phyloP scores from a whole-genome alignment of 805 yeast genomes.

The Komagataella ulmi region DNA sequence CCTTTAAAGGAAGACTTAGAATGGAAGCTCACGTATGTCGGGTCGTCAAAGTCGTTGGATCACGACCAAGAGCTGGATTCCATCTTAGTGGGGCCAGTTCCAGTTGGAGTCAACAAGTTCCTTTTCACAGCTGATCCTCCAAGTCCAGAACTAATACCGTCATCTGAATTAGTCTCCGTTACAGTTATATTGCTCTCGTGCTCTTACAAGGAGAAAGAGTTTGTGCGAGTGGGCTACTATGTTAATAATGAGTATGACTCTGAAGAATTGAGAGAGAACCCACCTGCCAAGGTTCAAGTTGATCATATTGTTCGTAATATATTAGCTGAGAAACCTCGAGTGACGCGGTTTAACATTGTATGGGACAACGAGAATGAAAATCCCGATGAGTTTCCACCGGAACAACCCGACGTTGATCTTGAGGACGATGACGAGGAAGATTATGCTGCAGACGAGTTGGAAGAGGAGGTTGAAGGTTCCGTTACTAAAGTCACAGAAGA shows the following conservation, averaged over 20 bases:
- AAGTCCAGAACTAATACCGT: conserved; percentile 89
- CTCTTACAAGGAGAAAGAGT: conserved; percentile 85
- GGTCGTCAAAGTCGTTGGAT: conserved; percentile 85
- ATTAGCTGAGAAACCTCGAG: conserved; percentile 94
- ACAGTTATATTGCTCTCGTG: conserved; percentile 90
- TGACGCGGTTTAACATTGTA: conserved; percentile 89
- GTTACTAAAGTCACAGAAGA: conserved; percentile 31
- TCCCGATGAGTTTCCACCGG: conserved; percentile 66
- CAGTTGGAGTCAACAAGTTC: conserved; percentile 92
- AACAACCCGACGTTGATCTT: conserved; percentile 46
- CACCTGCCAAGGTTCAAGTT: conserved; percentile 87
- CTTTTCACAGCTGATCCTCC: conserved; percentile 95
- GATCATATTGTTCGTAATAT: conserved; percentile 91
- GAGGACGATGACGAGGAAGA: conserved; percentile 46
- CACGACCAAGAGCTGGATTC: conserved; percentile 97
- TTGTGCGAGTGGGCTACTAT: conserved; percentile 94
- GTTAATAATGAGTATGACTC: conserved; percentile 94
- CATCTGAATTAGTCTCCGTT: conserved; percentile 86
- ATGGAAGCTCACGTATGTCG: conserved; percentile 96
- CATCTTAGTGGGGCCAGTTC: conserved; percentile 95
- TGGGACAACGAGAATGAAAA: conserved; percentile 68
- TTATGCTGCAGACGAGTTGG: conserved; percentile 41
- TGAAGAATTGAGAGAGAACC: conserved; percentile 86
- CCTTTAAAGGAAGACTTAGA: conserved; percentile 86
- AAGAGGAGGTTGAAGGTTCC: conserved; percentile 42